Percentiles rank a stretch among this genome's conserved stretches.
Evolutionary conservation across 2,329 filamentous ascomycete genomes (phyloP).

Genomic region (Aureobasidium sp.): DNA sequence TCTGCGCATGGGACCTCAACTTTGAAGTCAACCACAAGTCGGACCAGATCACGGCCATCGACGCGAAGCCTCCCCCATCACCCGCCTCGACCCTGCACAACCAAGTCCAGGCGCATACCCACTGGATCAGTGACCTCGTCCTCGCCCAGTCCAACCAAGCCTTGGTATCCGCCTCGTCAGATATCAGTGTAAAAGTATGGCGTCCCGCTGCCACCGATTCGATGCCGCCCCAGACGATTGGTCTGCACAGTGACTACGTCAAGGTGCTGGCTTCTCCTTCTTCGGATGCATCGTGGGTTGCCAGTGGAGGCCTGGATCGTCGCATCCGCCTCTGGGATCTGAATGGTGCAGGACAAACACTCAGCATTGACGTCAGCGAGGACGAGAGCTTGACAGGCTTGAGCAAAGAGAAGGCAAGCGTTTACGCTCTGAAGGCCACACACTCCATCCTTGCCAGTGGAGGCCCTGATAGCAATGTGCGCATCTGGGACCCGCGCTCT

Average conservation of each 20-base stretch:
- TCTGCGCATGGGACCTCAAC: constrained; percentile 91
- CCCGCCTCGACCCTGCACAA: constrained; percentile 50
- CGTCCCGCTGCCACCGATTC: constrained; percentile 60
- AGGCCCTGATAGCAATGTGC: constrained; percentile 86
- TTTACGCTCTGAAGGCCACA: constrained; percentile 81
- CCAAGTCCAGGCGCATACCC: constrained; percentile 76
- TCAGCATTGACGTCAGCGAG: constrained; percentile 78
- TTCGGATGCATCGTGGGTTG: constrained; percentile 71
- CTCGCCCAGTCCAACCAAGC: constrained; percentile 71
- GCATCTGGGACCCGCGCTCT: constrained; percentile 83
- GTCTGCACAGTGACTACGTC: constrained; percentile 91
- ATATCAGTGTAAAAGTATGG: constrained; percentile 90
- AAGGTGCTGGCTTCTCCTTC: constrained; percentile 83
- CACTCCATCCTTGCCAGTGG: constrained; percentile 81
- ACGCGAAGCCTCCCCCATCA: constrained; percentile 26
- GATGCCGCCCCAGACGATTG: constrained; percentile 70
- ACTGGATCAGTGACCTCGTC: constrained; percentile 92
- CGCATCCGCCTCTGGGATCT: constrained; percentile 93
- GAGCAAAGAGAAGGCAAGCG: constrained; percentile 76
- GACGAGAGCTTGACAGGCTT: constrained; percentile 68
- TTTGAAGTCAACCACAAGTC: constrained; percentile 50
- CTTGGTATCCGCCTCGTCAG: constrained; percentile 85
- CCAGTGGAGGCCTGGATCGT: constrained; percentile 86
- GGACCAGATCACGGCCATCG: constrained; percentile 28
- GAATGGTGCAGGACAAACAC: constrained; percentile 73